Percentiles rank a stretch among this genome's conserved stretches.
phyloP scores from a whole-genome alignment of 192 early-diverging fungal genomes.

The Rhizophagus sp. region DNA sequence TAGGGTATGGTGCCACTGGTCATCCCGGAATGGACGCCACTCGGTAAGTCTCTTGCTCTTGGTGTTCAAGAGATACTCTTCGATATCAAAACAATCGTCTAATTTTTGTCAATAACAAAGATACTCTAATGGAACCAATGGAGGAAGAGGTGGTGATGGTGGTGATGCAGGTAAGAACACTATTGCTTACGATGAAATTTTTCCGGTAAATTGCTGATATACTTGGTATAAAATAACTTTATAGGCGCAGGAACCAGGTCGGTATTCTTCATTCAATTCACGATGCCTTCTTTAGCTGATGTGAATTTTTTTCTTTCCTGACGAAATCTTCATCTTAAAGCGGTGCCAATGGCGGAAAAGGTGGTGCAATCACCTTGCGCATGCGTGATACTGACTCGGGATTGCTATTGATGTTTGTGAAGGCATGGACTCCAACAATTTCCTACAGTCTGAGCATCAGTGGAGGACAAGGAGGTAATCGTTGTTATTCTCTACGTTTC shows the following conservation, averaged over 20 bases:
- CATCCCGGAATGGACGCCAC: constrained; percentile 2
- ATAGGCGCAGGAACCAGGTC: constrained; percentile 26
- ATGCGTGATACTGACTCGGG: constrained; percentile 19
- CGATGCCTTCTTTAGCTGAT: not conserved
- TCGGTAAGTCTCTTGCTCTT: constrained; percentile 14
- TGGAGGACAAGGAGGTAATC: constrained; percentile 27
- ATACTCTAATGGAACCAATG: constrained; percentile 1
- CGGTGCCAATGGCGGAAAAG: constrained; percentile 25
- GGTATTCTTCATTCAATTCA: constrained; percentile 10
- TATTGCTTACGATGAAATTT: not conserved
- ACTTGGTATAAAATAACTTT: constrained; percentile 4
- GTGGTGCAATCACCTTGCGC: constrained; percentile 19
- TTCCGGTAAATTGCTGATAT: constrained; percentile 18
- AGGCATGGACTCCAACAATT: constrained; percentile 15
- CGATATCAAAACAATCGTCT: not conserved
- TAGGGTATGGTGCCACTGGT: constrained; percentile 18
- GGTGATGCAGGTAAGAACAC: constrained; percentile 30
- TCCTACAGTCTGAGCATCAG: not conserved
- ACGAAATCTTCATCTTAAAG: constrained; percentile 13
- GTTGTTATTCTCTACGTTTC: constrained; percentile 3
- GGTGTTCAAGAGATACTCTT: not conserved
- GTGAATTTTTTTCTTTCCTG: constrained; percentile 13
- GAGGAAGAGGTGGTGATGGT: constrained; percentile 27
- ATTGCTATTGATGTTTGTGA: constrained; percentile 16
- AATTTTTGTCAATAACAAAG: constrained; percentile 20